A percentile compares a stretch with the other conserved stretches of the same genome.
These are phyloP conservation scores for Herpetospermum pedunculosum DNA, from an alignment of 306 rosid species.

Conservation along the genomic window DNA sequence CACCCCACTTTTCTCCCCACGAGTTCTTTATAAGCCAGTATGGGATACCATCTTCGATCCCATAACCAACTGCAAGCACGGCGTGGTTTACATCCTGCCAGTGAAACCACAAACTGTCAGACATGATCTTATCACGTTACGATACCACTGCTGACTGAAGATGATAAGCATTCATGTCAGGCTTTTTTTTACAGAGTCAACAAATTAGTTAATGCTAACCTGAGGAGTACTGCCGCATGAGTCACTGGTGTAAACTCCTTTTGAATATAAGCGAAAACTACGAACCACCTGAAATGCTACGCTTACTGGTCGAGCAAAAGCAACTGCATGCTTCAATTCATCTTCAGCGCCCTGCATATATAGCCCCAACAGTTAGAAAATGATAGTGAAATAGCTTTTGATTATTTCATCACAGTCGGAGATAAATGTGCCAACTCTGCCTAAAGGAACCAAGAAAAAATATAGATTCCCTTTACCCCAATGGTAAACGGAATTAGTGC, in stretches of 20 bases:
- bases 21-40: constrained; percentile 93
- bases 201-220: constrained; percentile 29
- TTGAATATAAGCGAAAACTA: constrained; percentile 44
- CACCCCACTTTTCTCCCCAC: constrained; percentile 83
- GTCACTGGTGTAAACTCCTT: constrained; percentile 69
- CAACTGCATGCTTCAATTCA: constrained; percentile 88
- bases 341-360: constrained; percentile 77
- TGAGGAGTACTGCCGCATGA: constrained; percentile 53
- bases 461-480: no score
- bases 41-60: constrained; percentile 55
- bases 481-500: no score
- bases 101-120: constrained; percentile 9
- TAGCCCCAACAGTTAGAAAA: constrained; percentile 1
- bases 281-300: constrained; percentile 65
- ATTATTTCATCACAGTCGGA: not conserved
- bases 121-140: not conserved
- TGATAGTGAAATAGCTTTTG: not conserved
- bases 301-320: constrained; percentile 77
- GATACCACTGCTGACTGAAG: not conserved
- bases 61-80: constrained; percentile 93
- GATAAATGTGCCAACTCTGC: not conserved
- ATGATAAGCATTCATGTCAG: not conserved
- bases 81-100: constrained; percentile 98
- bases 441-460: not conserved
- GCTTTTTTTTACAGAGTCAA: not conserved